phyloP scores from a whole-genome alignment of 2,329 filamentous ascomycete genomes.

The Diaporthe destruens region DNA sequence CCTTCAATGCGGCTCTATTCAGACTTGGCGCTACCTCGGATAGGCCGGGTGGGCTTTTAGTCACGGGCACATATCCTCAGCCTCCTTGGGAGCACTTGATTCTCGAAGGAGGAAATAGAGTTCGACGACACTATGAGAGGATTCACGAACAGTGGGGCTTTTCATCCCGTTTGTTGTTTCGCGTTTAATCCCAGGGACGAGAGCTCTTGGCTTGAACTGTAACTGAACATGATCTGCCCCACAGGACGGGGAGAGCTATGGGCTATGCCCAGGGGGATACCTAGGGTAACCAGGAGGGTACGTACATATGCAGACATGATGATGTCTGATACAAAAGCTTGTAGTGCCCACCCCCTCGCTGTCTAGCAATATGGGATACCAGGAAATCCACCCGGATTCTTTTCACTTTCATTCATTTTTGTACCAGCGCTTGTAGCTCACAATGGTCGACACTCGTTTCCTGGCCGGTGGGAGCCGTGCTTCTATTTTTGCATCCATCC shows the following conservation, averaged over 20 bases:
- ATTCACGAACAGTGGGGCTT: slow-evolving; percentile 11
- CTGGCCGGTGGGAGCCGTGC: slow-evolving; percentile 32
- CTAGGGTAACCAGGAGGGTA: neutral
- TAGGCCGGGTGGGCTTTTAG: slow-evolving; percentile 10
- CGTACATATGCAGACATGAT: no score
- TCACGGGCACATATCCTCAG: slow-evolving; percentile 13
- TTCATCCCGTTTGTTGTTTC: slow-evolving; percentile 26
- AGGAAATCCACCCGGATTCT: neutral
- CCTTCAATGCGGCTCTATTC: slow-evolving; percentile 29
- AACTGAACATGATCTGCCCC: slow-evolving; percentile 10
- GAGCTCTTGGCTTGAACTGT: slow-evolving; percentile 12
- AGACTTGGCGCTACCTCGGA: slow-evolving; percentile 15
- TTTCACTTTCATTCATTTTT: slow-evolving; percentile 13
- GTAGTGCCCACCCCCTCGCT: no score
- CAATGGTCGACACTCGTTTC: slow-evolving; percentile 34
- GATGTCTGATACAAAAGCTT: slow-evolving; percentile 1
- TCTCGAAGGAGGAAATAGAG: slow-evolving; percentile 10
- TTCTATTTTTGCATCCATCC: slow-evolving; percentile 24
- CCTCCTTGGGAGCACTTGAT: neutral
- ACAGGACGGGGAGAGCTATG: neutral
- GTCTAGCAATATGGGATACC: no score
- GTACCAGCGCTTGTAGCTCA: slow-evolving; percentile 1
- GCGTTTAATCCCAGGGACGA: slow-evolving; percentile 25
- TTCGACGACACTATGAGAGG: slow-evolving; percentile 4
- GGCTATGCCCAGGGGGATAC: no score